Conservation (phyloP, 108 stramenopile species). For the Cyclostephanos invisitatus region DNA sequence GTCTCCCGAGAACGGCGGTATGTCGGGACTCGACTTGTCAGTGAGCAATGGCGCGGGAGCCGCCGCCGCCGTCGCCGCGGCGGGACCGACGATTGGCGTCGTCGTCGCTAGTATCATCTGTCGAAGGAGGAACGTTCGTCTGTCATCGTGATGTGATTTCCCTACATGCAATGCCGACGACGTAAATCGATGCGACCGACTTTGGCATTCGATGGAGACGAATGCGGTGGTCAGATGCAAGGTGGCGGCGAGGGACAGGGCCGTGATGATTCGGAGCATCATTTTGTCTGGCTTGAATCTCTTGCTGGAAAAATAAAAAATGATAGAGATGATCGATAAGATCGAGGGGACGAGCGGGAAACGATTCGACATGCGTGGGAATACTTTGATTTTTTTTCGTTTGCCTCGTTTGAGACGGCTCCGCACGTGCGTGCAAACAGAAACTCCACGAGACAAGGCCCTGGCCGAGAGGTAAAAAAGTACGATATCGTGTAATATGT, state of each 20-base stretch:
- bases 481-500: too few relatives aligned
- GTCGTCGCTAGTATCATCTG: background rate
- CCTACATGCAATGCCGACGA: background rate
- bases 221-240: background rate
- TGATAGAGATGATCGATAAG: too few relatives aligned
- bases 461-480: too few relatives aligned
- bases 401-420: too few relatives aligned
- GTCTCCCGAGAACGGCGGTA: slow-evolving; percentile 12
- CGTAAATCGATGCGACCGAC: background rate
- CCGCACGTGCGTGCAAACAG: too few relatives aligned
- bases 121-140: background rate
- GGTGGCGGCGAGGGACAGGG: background rate
- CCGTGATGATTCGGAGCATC: background rate
- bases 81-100: background rate
- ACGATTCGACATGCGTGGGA: too few relatives aligned
- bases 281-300: too few relatives aligned
- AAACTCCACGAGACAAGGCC: too few relatives aligned
- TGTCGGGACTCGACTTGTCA: slow-evolving; percentile 22
- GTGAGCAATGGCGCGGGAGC: background rate
- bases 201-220: background rate
- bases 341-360: too few relatives aligned
- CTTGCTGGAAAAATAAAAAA: too few relatives aligned
- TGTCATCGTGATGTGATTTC: background rate
- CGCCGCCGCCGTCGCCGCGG: background rate
- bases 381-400: too few relatives aligned